Evolutionary conservation across 371 early-diverging fungal species (phyloP), one percentile per base, ranked within the genome.

Genomic region (Rhizopus stolonifer): DNA sequence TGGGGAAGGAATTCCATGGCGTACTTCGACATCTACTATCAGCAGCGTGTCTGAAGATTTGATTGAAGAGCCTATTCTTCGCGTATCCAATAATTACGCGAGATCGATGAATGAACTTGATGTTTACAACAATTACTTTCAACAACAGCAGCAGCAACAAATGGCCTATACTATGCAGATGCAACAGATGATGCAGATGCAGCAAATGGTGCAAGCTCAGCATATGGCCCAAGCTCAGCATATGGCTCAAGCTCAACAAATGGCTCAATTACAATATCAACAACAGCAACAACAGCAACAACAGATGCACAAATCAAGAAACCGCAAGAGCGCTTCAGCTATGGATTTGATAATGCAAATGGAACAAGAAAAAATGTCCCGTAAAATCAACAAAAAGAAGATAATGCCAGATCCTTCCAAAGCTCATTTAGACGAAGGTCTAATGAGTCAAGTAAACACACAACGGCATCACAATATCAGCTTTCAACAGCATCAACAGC

Each of bases 261-360:
- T 59, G 54, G 60, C 60, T 25, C 63, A 62, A 46, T 51, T 52
- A 18, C 58, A 60, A 48, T 58, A 58, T 4, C 62, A 56, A 29
- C 43, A 45, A 11, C 52, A 36, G 17, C 65, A 62, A 43, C 72
- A 72, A 49, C 39, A 45, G 3, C 36, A 36, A 36, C 36, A 36
- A 5, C 36, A 36, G n/a, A 8, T 62, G 44, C 72, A 72, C 33
- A 65, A 56, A 25, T 26, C 42, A 8, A 56, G 39, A 9, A 64
- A 70, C 24, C 70, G 76, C 4, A 59, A 60, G 25, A 71, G 77
- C 46, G 55, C 72, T 17, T 71, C 77, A 11, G 77, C 67, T 15
- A 74, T 76, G 77, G 77, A 76, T 46, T 32, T 76, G 32, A 56
- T 76, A 58, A 24, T 68, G 4, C 70, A 76, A 52, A 43, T 65